These are phyloP conservation scores for Tremella fuciformis DNA, from an alignment of 768 basidiomycete genomes.

Conservation along the genomic window DNA sequence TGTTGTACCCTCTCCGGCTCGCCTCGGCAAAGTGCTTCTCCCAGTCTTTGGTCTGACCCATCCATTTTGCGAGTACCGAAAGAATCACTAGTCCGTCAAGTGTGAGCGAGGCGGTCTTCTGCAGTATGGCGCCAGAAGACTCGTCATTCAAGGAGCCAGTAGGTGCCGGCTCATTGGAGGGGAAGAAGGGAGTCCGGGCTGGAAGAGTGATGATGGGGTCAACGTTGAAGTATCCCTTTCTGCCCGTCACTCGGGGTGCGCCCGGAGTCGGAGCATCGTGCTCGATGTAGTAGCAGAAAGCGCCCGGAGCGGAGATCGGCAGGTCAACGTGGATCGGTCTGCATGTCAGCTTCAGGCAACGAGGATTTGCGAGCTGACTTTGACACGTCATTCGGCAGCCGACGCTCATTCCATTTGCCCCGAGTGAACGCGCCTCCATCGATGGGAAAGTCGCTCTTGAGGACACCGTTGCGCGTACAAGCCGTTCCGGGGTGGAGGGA, in stretches of 20 bases:
- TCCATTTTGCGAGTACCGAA: conserved; percentile 96
- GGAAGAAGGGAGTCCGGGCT: conserved; percentile 71
- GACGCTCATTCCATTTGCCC: conserved; percentile 68
- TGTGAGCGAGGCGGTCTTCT: conserved; percentile 62
- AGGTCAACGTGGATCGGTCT: conserved; percentile 91
- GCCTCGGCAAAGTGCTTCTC: conserved; percentile 75
- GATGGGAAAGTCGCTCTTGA: conserved; percentile 95
- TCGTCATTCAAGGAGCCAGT: conserved; percentile 27
- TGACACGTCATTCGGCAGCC: conserved; percentile 44
- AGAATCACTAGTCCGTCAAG: conserved; percentile 84
- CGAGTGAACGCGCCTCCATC: conserved; percentile 84
- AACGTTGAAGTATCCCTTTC: conserved; percentile 93
- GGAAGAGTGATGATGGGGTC: conserved; percentile 81
- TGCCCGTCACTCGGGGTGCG: conserved; percentile 65
- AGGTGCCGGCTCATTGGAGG: conserved; percentile 31
- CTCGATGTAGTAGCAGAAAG: conserved; percentile 92
- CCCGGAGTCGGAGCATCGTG: conserved; percentile 55
- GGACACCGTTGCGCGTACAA: conserved; percentile 81
- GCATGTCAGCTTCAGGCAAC: conserved; percentile 34
- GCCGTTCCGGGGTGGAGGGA: conserved; percentile 89
- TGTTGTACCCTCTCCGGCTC: conserved; percentile 87
- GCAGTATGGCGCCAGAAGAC: conserved; percentile 53
- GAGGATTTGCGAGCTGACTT: conserved; percentile 57
- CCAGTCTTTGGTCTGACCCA: conserved; percentile 82
- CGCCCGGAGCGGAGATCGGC: conserved; percentile 93